A percentile compares a stretch with the other conserved stretches of the same genome.
Conservation (phyloP, 2,329 filamentous ascomycete genomes). For the Elsinoe fawcettii region DNA sequence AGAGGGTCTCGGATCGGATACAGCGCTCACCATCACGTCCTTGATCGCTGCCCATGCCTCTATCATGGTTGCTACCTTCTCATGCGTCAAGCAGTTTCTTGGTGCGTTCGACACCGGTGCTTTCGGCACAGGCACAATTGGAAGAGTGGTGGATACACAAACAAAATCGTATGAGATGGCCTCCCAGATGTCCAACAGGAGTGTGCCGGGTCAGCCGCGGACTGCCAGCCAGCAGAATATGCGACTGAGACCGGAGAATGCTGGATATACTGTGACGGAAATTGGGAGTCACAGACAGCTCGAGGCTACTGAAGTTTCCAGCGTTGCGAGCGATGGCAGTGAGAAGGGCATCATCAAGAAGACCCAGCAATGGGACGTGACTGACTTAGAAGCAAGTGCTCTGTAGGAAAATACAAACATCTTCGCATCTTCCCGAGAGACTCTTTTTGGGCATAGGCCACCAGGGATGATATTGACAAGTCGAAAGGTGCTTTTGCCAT, state of each 20-base stretch:
- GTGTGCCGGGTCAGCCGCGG: neutral
- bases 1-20: neutral
- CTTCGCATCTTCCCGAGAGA: too few relatives aligned
- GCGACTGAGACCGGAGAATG: constrained; percentile 5
- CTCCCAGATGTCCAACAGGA: neutral
- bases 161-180: neutral
- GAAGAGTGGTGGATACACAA: neutral
- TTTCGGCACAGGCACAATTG: neutral
- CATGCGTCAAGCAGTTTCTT: constrained; percentile 9
- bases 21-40: neutral
- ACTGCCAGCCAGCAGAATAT: neutral
- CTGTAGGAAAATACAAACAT: neutral
- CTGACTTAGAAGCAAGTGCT: neutral
- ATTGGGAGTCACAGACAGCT: neutral
- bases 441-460: too few relatives aligned
- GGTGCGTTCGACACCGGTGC: constrained; percentile 7
- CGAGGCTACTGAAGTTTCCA: neutral
- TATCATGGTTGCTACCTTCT: constrained; percentile 12
- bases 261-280: constrained; percentile 6
- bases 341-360: constrained; percentile 3
- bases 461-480: too few relatives aligned
- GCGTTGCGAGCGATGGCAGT: constrained; percentile 2
- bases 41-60: neutral
- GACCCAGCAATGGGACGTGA: constrained; percentile 8
- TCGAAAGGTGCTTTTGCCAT: too few relatives aligned